These are phyloP conservation scores for Aegilops speltoides DNA, from an alignment of 176 grass and related monocot species.

Conservation along the genomic window DNA sequence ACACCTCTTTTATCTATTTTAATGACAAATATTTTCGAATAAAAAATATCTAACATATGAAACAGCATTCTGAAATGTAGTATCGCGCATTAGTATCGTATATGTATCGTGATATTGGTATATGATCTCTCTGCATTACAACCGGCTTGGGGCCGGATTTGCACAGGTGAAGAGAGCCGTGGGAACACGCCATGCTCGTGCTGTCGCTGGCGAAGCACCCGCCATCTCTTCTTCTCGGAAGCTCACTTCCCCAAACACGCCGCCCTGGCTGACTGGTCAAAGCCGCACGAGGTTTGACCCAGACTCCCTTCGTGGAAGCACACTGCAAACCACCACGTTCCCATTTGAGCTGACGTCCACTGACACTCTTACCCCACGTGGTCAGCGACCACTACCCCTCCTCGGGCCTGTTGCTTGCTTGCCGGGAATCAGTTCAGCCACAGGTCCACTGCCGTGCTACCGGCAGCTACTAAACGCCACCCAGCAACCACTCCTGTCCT, in stretches of 20 bases:
- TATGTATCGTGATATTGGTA: too few relatives aligned
- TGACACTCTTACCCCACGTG: not conserved
- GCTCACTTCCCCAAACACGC: not conserved
- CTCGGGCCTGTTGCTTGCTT: not conserved
- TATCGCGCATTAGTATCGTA: too few relatives aligned
- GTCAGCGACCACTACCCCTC: not conserved
- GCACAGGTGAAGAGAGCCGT: not conserved
- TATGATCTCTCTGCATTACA: too few relatives aligned
- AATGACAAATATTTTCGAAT: too few relatives aligned
- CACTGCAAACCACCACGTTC: not conserved
- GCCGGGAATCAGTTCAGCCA: not conserved
- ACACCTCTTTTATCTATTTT: too few relatives aligned
- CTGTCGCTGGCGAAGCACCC: not conserved
- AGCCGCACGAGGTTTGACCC: constrained; percentile 55
- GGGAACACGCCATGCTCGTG: constrained; percentile 1
- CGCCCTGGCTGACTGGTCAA: constrained; percentile 52
- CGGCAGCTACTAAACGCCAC: constrained; percentile 30
- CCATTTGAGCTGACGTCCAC: not conserved
- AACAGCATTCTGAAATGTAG: too few relatives aligned
- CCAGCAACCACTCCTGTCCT: constrained; percentile 30
- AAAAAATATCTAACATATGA: too few relatives aligned
- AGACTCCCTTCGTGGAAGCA: constrained; percentile 29
- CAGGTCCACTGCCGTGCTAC: not conserved
- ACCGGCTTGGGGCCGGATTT: too few relatives aligned
- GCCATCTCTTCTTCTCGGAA: constrained; percentile 35